These are phyloP conservation scores for Ceriops zippeliana DNA, from an alignment of 345 rosid genomes.

Conservation along the genomic window DNA sequence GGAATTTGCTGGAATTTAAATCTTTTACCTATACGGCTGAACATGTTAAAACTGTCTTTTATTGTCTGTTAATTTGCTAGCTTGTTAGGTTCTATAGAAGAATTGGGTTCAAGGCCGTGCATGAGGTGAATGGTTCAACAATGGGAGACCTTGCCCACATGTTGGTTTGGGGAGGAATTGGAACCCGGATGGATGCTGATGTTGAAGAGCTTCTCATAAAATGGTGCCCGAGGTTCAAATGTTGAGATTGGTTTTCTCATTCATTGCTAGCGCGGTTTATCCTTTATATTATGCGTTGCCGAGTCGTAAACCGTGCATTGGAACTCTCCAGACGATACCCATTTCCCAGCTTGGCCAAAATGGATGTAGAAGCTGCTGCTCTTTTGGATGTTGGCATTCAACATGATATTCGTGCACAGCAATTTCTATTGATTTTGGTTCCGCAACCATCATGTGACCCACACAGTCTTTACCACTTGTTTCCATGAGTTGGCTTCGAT, in stretches of 20 bases:
- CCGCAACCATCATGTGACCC: too few species aligned
- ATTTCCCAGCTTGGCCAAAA: too few species aligned
- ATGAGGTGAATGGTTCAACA: slow-evolving; percentile 81
- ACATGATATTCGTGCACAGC: too few species aligned
- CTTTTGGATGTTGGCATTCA: too few species aligned
- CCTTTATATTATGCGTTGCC: background rate
- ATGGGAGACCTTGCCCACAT: slow-evolving; percentile 70
- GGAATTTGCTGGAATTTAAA: background rate
- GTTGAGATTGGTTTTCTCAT: slow-evolving; percentile 10
- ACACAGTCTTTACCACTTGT: too few species aligned
- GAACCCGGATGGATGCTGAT: slow-evolving; percentile 88
- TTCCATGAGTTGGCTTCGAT: too few species aligned
- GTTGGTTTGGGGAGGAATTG: slow-evolving; percentile 92
- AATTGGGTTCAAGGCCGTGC: slow-evolving; percentile 63
- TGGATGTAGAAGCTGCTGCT: too few species aligned
- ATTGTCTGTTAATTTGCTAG: slow-evolving; percentile 26
- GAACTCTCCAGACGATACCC: background rate
- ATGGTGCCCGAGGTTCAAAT: slow-evolving; percentile 65
- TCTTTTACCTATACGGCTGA: background rate
- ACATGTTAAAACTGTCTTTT: background rate
- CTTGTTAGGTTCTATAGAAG: slow-evolving; percentile 82
- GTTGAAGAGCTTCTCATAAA: slow-evolving; percentile 60
- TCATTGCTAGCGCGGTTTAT: background rate
- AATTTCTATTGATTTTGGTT: too few species aligned
- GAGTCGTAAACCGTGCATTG: background rate